Evolutionary conservation across 805 yeast genomes (phyloP), one percentile per base, ranked within the genome.

Genomic region (Candida rishiriensis): DNA sequence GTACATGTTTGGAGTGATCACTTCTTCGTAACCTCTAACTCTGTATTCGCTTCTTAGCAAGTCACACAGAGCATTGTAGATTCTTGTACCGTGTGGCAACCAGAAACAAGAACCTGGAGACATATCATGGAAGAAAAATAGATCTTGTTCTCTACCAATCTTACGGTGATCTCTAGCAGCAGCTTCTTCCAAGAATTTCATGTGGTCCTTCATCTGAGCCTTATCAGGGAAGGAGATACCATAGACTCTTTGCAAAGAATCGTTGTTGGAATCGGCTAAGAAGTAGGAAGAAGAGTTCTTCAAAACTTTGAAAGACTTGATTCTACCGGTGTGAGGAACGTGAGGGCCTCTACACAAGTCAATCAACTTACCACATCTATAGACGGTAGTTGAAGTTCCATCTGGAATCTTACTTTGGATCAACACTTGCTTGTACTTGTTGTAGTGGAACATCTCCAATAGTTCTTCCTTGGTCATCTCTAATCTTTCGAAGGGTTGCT

Each of bases 191-290:
- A 93, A 75, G 72, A 91, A 93, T 65, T 89, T 87, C 70, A 91
- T 69, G 65, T 93, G 97, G 59, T 85, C 97, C 58, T 87, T 91
- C 95, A 93, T 86, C 57, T 80, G 78, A 69, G 89, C 88, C 76
- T 93, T 91, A 69, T 93, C 99, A 51, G 99, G 99, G 89, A 93
- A 93, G 12, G 97, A 86, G 53, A 93, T 83, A 79, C 99, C 99
- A 65, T 93, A 93, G 44, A 93, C 79, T 75, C 99, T 88, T 73
- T 93, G 99, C 68, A 93, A 76, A 16, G 97, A 89, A 66, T 93
- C 99, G 65, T 93, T 91, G 56, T 74, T 75, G 39, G 95, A 70
- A 56, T 91, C 97, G 70, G 97, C 99, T 59, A 88, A 72, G 76
- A 93, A 93, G 72, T 93, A 93, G 43, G 97, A 89, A 2, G 97